A percentile compares a stretch with the other conserved stretches of the same genome.
Evolutionary conservation across 1,284 basidiomycete genomes (phyloP).

Genomic region (Gymnopus androsaceus): DNA sequence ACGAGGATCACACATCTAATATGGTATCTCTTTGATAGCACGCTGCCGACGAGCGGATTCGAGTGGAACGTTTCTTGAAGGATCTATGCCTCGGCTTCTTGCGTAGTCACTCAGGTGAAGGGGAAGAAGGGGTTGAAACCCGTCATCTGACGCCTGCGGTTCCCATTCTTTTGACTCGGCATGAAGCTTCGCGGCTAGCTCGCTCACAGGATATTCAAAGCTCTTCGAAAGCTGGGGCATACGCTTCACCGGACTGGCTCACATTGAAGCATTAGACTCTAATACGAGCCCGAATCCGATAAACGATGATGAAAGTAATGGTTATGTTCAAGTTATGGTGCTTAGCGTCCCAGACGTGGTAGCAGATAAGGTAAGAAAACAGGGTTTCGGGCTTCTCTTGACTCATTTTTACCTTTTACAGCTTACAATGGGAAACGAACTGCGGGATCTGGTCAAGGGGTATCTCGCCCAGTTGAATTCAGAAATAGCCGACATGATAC

Average conservation of each 20-base stretch:
- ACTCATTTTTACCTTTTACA: conserved; percentile 29
- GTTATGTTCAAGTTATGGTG: conserved; percentile 62
- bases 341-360: conserved; percentile 63
- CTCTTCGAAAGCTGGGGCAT: conserved; percentile 78
- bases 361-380: conserved; percentile 59
- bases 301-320: conserved; percentile 35
- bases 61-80: conserved; percentile 81
- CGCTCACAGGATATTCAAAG: conserved; percentile 41
- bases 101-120: conserved; percentile 24
- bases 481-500: conserved; percentile 35
- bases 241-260: conserved; percentile 45
- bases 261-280: conserved; percentile 22
- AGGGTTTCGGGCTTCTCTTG: background rate
- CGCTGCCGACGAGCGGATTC: conserved; percentile 90
- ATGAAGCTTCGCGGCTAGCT: conserved; percentile 57
- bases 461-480: conserved; percentile 47
- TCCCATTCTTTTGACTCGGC: conserved; percentile 62
- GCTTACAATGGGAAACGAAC: conserved; percentile 65
- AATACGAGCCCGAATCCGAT: conserved; percentile 32
- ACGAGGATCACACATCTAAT: conserved; percentile 14
- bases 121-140: conserved; percentile 36
- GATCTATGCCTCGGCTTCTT: conserved; percentile 71
- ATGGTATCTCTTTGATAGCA: conserved; percentile 51
- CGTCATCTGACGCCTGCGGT: conserved; percentile 50
- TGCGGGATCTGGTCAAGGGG: conserved; percentile 68